Base-by-base conservation (phyloP, 2,329 filamentous ascomycete species). In the Byssothecium circinans region DNA sequence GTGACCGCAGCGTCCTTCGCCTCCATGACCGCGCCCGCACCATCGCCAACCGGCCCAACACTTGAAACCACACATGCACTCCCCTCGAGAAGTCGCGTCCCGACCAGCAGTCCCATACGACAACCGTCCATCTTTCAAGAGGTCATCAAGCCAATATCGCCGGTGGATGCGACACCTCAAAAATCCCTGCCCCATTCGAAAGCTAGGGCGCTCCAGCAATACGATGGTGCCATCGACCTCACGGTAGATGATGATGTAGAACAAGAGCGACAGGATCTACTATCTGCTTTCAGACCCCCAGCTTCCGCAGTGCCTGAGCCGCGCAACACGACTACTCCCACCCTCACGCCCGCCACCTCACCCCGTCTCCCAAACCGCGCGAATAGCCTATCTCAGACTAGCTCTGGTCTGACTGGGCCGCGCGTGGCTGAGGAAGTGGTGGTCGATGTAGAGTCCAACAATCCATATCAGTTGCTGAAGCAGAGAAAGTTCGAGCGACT, bases 151-250 rank as follows among this genome's bases (percentile, higher is more conserved):
- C 18, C 35, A 20, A 19, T 12, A 8, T 37, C 35, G 3, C 18
- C 20, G 10, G 35, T n/a, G 10, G 20, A 37, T 22, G 35, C 18
- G 14, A 19, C 35, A 20, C 4, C 20, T 6, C 18, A 37, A 19
- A 35, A 35, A n/a, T 8, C 17, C 11, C 11, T 12, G 15, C 14
- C 38, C 10, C 17, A 30, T 6, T 12, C n/a, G 8, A 15, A 23
- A 18, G 23, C 38, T 2, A 23, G 14, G 11, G 2, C 27, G n/a
- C 19, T 40, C 14, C 38, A 23, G 17, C 38, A 41, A 32, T 14
- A 30, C 23, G 38, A 41, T 15, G 37, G 38, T 19, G 23, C 19
- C 10, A 41, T 41, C n/a, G 38, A 41, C 18, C 27, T 41, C n/a
- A 41, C 38, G 10, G 15, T 22, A 12, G 38, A 41, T 23, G 27